Evolutionary conservation across 2,329 filamentous ascomycete species (phyloP).

Genomic region (Fusarium phyllophilum): DNA sequence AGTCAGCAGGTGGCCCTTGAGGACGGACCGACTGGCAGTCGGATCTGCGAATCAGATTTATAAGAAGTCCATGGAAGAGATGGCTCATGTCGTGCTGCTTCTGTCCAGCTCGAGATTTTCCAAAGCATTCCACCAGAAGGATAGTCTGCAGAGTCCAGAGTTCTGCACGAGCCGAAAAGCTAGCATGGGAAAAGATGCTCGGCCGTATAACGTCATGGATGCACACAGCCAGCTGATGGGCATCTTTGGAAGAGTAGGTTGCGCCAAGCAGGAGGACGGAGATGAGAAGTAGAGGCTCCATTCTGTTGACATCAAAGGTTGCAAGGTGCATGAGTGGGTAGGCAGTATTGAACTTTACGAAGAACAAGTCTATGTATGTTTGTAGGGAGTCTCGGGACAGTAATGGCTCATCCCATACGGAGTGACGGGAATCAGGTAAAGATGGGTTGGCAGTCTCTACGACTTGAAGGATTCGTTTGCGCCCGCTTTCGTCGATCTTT

Average conservation of each 20-base stretch:
- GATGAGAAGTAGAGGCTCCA: background rate
- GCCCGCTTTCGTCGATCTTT: background rate
- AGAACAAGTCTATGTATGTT: background rate
- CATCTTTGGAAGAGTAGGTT: background rate
- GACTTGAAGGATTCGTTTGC: background rate
- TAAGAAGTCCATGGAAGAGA: conserved; percentile 56
- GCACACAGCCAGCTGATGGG: background rate
- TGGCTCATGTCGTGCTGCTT: conserved; percentile 73
- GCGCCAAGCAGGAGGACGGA: background rate
- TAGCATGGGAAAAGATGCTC: conserved; percentile 1
- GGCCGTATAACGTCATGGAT: conserved; percentile 2
- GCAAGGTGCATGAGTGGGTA: conserved; percentile 4
- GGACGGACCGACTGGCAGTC: conserved; percentile 40
- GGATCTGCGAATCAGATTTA: conserved; percentile 52
- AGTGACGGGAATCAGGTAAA: background rate
- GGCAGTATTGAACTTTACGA: background rate
- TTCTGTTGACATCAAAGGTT: background rate
- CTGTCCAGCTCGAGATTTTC: conserved; percentile 70
- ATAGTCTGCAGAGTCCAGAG: conserved; percentile 71
- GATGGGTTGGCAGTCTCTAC: background rate
- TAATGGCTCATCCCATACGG: background rate
- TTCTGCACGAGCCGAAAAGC: conserved; percentile 66
- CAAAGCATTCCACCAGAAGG: conserved; percentile 71
- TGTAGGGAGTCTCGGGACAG: background rate
- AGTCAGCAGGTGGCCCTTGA: background rate